A percentile compares a stretch with the other conserved stretches of the same genome.
Conservation (phyloP, 75 land plant species). For the Adiantum capillusveneris region DNA sequence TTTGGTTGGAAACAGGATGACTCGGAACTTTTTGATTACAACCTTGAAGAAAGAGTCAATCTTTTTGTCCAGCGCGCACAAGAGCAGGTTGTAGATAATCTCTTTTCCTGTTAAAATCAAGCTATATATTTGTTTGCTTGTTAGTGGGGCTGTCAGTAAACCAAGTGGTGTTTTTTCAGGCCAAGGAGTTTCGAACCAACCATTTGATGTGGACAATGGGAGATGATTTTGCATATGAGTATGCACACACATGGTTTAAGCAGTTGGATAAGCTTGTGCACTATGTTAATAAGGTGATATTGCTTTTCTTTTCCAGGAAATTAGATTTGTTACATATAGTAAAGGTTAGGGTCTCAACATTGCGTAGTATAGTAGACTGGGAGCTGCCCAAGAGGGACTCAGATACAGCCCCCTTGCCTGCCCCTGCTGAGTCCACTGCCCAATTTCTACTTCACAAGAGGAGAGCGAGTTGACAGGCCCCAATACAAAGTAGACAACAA, state of each 20-base stretch:
- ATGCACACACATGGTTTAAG: conserved; percentile 89
- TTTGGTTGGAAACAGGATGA: conserved; percentile 34
- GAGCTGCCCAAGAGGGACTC: too few species aligned
- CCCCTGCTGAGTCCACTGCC: too few species aligned
- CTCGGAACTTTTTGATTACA: conserved; percentile 25
- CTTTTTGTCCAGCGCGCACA: conserved; percentile 27
- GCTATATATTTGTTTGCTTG: neutral
- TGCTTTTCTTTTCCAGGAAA: too few species aligned
- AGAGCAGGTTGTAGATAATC: conserved; percentile 17
- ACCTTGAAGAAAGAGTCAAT: conserved; percentile 23
- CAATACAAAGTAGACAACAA: too few species aligned
- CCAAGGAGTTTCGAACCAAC: conserved; percentile 68
- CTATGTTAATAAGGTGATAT: conserved; percentile 83
- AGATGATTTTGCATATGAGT: conserved; percentile 81
- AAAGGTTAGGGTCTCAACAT: too few species aligned
- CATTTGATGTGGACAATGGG: conserved; percentile 99
- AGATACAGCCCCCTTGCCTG: too few species aligned
- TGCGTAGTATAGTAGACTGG: too few species aligned
- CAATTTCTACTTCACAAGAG: too few species aligned
- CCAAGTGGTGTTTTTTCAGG: conserved; percentile 24
- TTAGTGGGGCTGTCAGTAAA: neutral
- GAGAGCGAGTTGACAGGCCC: too few species aligned
- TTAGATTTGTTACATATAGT: too few species aligned
- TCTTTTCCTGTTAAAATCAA: conserved; percentile 6
- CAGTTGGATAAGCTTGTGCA: conserved; percentile 89